Evolutionary conservation across 257 asterid species (phyloP).

Genomic region (Penstemon davidsonii): DNA sequence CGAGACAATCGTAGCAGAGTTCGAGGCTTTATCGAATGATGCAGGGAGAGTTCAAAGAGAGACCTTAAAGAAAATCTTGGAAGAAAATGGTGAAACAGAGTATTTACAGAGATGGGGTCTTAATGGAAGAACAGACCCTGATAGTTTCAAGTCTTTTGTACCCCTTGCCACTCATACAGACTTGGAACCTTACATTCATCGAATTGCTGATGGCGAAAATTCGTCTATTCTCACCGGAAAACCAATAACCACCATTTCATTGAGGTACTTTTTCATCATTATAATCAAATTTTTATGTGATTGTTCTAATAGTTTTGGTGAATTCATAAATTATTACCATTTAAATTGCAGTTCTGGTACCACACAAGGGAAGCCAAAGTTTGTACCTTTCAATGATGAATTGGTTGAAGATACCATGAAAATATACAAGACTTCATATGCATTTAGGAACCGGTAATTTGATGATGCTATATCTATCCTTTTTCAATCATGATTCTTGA

Average conservation of each 20-base stretch:
- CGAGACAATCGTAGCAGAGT: constrained; percentile 62
- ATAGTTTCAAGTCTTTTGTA: constrained; percentile 57
- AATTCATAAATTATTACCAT: too few relatives aligned
- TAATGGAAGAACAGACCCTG: constrained; percentile 68
- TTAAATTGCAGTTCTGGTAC: constrained; percentile 72
- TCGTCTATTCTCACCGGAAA: constrained; percentile 58
- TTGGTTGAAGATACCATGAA: constrained; percentile 62
- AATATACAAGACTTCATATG: constrained; percentile 67
- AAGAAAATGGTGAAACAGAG: constrained; percentile 81
- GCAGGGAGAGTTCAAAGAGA: constrained; percentile 75
- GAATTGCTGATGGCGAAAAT: constrained; percentile 60
- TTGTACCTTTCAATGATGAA: constrained; percentile 77
- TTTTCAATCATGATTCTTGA: background rate
- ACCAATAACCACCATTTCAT: constrained; percentile 62
- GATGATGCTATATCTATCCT: background rate
- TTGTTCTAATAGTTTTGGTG: too few relatives aligned
- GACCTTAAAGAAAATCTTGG: constrained; percentile 68
- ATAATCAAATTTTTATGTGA: too few relatives aligned
- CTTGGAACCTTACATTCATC: constrained; percentile 65
- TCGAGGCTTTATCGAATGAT: constrained; percentile 65
- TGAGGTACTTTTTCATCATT: constrained; percentile 40
- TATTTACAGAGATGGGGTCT: constrained; percentile 75
- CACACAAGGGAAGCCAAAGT: constrained; percentile 81
- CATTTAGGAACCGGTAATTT: constrained; percentile 65
- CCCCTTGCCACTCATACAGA: constrained; percentile 75